Percentiles rank a stretch among this genome's conserved stretches.
Evolutionary conservation across 768 basidiomycete genomes (phyloP).

Genomic region (Lanmaoa rubissima): DNA sequence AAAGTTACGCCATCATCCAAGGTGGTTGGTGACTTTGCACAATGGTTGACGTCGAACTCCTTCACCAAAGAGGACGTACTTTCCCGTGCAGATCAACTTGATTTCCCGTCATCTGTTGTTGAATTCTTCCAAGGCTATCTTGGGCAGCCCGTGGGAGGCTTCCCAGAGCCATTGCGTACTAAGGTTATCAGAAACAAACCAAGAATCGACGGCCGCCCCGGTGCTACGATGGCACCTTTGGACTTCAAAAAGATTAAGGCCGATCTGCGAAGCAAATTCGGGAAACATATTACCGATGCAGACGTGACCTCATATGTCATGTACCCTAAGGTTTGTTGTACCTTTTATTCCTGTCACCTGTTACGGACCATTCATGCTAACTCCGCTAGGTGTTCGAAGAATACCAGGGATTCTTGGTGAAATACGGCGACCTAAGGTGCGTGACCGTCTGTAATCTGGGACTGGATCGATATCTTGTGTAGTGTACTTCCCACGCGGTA

Average conservation of each 20-base stretch:
- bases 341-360: conserved; percentile 4
- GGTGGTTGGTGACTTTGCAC: conserved; percentile 98
- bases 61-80: conserved; percentile 85
- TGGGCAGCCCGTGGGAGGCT: conserved; percentile 96
- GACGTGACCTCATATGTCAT: conserved; percentile 97
- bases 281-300: conserved; percentile 88
- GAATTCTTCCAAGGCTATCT: conserved; percentile 99
- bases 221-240: conserved; percentile 79
- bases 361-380: conserved; percentile 11
- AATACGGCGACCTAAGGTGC: conserved; percentile 92
- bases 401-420: conserved; percentile 91
- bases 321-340: conserved; percentile 85
- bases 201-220: conserved; percentile 92
- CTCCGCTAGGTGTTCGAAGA: conserved; percentile 86
- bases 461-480: conserved; percentile 8
- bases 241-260: conserved; percentile 97
- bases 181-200: conserved; percentile 91
- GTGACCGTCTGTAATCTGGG: conserved; percentile 21
- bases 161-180: conserved; percentile 94
- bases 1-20: conserved; percentile 99
- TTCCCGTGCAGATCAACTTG: conserved; percentile 81
- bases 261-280: conserved; percentile 90
- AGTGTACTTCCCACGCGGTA: conserved; percentile 95
- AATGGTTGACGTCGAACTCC: conserved; percentile 97
- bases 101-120: conserved; percentile 96